Base-by-base conservation (phyloP, 805 yeast genomes). In the Wickerhamiella spandovensis region DNA sequence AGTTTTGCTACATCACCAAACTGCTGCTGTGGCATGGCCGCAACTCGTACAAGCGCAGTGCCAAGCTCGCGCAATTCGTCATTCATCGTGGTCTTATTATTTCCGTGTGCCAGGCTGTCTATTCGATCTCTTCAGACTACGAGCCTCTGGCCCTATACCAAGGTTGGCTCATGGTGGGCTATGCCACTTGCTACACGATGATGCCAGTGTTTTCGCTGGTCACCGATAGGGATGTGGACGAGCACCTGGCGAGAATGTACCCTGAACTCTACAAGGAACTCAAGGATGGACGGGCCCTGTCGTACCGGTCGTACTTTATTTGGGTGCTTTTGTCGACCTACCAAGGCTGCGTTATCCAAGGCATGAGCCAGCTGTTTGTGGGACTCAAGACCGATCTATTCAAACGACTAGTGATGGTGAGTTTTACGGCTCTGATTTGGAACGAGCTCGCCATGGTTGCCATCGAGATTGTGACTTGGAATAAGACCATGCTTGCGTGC, bases 131-230 rank as follows among this genome's bases (percentile, higher is more conserved):
- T 43, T 86, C 97, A 0, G 68, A 76, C 3, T 92, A 87, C 64
- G 97, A 89, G 65, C 99, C 99, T 1, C 71, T 92, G 54, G 97
- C 97, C 0, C 71, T 92, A 49, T 87, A 84, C 63, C 90, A 92
- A 64, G 99, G 99, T 2, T 90, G 95, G 82, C 72, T 92, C 45
- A 88, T 92, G 97, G 98, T 92, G 43, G 99, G 98, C 1, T 92
- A 92, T 67, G 95, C 97, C 1, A 92, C 99, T 0, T 75, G 87
- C 49, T 92, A 92, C 66, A 92, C 99, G 0, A 92, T 92, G 99
- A 88, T 90, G 51, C 99, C 99, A 0, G 97, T 92, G 1, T 92
- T 92, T 60, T 85, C 96, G 0, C 69, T 92, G 56, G 95, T 94
- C 0, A 73, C 87, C 45, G 97, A 92, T 64, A 79, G 81, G 50